Evolutionary conservation across 345 rosid genomes (phyloP).

Genomic region (Euphorbia peplus): DNA sequence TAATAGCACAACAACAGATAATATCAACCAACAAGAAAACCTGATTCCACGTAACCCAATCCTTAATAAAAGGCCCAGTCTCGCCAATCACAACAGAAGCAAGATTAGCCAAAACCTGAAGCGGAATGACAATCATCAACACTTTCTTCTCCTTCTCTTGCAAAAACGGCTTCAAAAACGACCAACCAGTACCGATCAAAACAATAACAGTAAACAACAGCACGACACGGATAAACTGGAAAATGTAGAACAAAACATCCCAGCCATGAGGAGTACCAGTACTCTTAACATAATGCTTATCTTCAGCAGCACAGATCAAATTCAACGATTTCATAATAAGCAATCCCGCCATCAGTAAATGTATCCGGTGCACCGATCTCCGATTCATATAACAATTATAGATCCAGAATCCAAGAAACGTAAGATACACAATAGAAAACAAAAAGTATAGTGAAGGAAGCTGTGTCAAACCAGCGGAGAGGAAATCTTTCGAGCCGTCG

Average conservation of each 20-base stretch:
- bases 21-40: conserved; percentile 85
- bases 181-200: conserved; percentile 98
- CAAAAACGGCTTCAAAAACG: conserved; percentile 84
- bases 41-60: conserved; percentile 96
- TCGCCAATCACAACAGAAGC: conserved; percentile 90
- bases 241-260: conserved; percentile 87
- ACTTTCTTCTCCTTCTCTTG: conserved; percentile 99
- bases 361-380: conserved; percentile 72
- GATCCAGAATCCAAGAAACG: conserved; percentile 63
- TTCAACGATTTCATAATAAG: conserved; percentile 82
- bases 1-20: conserved; percentile 87
- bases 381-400: conserved; percentile 47
- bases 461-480: conserved; percentile 79
- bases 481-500: conserved; percentile 53
- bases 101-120: conserved; percentile 89
- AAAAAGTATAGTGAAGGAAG: conserved; percentile 60
- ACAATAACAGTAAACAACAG: conserved; percentile 86
- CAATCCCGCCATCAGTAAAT: conserved; percentile 70
- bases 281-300: conserved; percentile 75
- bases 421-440: conserved; percentile 55
- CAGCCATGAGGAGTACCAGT: conserved; percentile 97
- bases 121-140: conserved; percentile 89
- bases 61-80: conserved; percentile 84
- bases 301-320: conserved; percentile 87
- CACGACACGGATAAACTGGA: conserved; percentile 82